Base-by-base conservation (phyloP, 345 rosid genomes). In the Clausena lansium region DNA sequence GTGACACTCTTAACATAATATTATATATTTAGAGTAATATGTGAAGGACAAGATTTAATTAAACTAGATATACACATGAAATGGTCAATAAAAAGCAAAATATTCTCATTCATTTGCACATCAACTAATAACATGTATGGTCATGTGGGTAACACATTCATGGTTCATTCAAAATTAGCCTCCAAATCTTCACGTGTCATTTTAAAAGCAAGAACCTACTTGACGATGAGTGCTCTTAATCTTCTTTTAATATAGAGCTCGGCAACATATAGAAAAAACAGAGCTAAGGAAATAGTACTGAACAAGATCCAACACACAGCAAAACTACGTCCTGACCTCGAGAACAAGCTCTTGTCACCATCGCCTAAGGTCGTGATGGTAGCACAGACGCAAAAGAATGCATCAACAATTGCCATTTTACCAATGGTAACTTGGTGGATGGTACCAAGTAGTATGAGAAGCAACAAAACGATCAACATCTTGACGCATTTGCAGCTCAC, bases 321-420 rank as follows among this genome's bases (percentile, higher is more conserved):
- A 50, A 95, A 15, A 50, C 97, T 95, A 5, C 97, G 95, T 0
- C 58, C 38, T 39, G 35, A 22, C 0, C 91, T 87, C 38, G 77
- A 85, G 82, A 95, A 10, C 14, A 10, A 93, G 83, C 98, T 93
- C 81, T 79, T 58, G 50, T 92, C 94, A 1, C 99, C 97, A 75
- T 84, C 93, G 17, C 99, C 98, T 58, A 93, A 80, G 9, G 99
- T 91, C 2, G 50, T 93, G 72, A 96, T 65, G 2, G 99, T 90
- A 19, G 92, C 84, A 76, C 95, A 93, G 30, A 87, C 95, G 15
- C 97, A 93, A 63, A 93, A 95, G 75, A 95, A 85, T 2, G 95
- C 91, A 14, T 92, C 92, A 4, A 87, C 38, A 10, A 83, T 6
- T 32, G 78, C 82, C 82, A 89, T 78, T 27, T 78, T 80, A 89